Base-by-base conservation (phyloP, 352 stramenopile genomes). In the Plasmopara halstedii region DNA sequence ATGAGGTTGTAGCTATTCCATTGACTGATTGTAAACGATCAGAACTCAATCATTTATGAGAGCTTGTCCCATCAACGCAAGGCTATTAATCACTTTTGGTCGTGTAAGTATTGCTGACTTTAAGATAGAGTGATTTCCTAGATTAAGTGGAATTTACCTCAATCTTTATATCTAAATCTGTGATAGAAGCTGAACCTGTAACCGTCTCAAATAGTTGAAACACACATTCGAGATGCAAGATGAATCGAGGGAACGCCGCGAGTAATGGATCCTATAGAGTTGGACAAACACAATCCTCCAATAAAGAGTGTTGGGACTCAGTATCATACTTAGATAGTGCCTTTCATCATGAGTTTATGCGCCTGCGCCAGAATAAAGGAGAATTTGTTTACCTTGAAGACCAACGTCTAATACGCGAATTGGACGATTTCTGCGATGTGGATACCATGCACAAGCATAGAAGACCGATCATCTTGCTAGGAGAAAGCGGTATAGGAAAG, bases 401-500 rank as follows among this genome's bases (percentile, higher is more conserved):
- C 58, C 9, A 54, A 14, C 70, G 70, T 21, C 46, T 88, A 20
- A 75, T 69, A 3, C 61, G 71, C 18, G 75, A 88, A 43, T 58
- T 90, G 6, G 78, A 90, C 46, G 78, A 88, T 31, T 93, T 85
- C 53, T 93, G 81, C 40, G 77, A 92, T 47, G 77, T 86, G n/a
- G 81, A 90, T 37, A 62, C 63, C 10, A 93, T 93, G 81, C 75
- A 87, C 42, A 73, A 79, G n/a, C 64, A 69, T 13, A 88, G 86
- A 39, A 74, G 73, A 0, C 78, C 78, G 13, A 67, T 93, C 38
- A 80, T 93, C 42, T 40, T 90, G 10, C 58, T 88, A 37, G 81
- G 81, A 17, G 73, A 88, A 32, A 83, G 64, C 38, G 78, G 78
- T 31, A 67, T 84, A 21, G 77, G 80, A 29, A 93, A 90, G 40